phyloP scores from a whole-genome alignment of 2,329 filamentous ascomycete species.

The Fusarium siculi region DNA sequence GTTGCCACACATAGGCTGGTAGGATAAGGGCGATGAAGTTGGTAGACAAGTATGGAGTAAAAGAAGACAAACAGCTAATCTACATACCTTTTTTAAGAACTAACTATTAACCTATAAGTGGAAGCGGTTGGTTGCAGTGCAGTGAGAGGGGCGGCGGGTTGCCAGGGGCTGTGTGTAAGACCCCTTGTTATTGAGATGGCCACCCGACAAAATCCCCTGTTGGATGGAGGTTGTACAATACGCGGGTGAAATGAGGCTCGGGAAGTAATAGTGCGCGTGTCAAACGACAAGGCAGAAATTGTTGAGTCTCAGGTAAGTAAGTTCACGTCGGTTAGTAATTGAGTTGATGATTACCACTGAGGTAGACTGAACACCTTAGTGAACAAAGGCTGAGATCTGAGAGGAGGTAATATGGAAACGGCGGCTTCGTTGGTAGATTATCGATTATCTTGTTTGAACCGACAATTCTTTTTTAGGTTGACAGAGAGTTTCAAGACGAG shows the following conservation, averaged over 20 bases:
- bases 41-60: background rate
- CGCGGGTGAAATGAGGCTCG: conserved; percentile 16
- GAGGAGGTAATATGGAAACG: background rate
- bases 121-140: conserved; percentile 10
- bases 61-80: background rate
- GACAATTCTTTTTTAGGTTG: background rate
- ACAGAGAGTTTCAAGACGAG: background rate
- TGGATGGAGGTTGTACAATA: conserved; percentile 21
- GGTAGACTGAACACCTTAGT: background rate
- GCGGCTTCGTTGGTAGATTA: background rate
- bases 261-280: conserved; percentile 16
- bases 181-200: conserved; percentile 10
- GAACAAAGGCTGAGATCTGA: background rate
- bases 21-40: background rate
- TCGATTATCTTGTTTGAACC: background rate
- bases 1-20: conserved; percentile 4
- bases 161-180: conserved; percentile 23
- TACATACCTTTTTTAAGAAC: conserved; percentile 19
- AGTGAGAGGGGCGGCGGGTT: background rate
- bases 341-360: background rate
- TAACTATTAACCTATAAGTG: background rate
- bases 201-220: background rate
- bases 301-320: conserved; percentile 11
- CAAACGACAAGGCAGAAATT: conserved; percentile 21
- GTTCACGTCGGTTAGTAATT: background rate